Base-by-base conservation (phyloP, 805 yeast genomes). In the Ogataea chonburiensis region DNA sequence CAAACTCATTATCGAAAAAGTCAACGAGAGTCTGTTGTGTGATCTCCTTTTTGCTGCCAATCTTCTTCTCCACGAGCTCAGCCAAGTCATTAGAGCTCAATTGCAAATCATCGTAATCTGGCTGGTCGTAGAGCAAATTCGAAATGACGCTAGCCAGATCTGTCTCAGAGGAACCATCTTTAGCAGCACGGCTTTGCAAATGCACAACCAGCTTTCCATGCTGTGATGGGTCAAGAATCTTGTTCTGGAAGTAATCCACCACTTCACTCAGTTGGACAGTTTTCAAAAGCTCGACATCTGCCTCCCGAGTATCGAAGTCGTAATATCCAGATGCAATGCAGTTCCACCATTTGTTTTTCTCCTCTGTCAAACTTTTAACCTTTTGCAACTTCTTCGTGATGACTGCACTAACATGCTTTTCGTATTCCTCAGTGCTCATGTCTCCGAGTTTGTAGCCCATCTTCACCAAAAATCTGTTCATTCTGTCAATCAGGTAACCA, bases 291-390 rank as follows among this genome's bases (percentile, higher is more conserved):
- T 69, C 68, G 5, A 85, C 87, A 40, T 80, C 81, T 29, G 66
- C 62, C 24, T 67, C 73, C 40, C 77, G 68, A 36, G 74, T 69
- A 23, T 68, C 61, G 61, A 87, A 91, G 56, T 91, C 86, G 54
- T 83, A 89, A 60, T 68, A 83, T 5, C 96, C 96, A 38, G 77
- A 70, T 19, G 76, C 74, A 39, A 93, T 82, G 10, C 77, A 70
- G 36, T 72, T 67, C 75, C 87, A 79, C 58, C 75, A 81, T 49
- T 80, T 66, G 7, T 64, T 54, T 31, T 76, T 70, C 61, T 93
- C 98, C 56, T 91, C 96, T 37, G 67, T 64, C 61, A 89, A 67
- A 49, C 87, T 88, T 62, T 86, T 86, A 50, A 75, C 68, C 50
- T 83, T 85, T 52, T 84, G 85, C 26, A 75, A 61, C 48, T 86